These are phyloP conservation scores for Trichoderma breve DNA, from an alignment of 2,329 filamentous ascomycete genomes.

Conservation along the genomic window DNA sequence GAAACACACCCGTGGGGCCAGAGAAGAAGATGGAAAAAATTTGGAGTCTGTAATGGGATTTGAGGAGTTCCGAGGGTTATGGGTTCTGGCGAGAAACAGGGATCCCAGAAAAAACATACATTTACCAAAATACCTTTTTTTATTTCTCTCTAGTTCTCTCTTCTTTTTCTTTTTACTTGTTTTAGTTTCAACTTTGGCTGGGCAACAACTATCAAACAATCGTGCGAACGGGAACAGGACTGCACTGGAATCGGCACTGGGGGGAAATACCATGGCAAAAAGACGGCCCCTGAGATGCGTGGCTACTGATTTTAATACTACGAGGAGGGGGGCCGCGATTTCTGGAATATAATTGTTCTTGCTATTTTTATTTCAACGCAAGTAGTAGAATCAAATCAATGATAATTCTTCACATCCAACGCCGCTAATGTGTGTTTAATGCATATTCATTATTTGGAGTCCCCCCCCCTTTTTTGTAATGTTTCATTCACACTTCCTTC, in stretches of 20 bases:
- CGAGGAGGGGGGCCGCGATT: neutral
- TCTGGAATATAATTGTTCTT: neutral
- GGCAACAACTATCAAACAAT: neutral
- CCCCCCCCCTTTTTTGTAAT: neutral
- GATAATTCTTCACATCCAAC: neutral
- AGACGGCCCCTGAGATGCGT: neutral
- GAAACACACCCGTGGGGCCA: neutral
- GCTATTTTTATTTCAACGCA: neutral
- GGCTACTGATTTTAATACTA: neutral
- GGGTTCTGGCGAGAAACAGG: neutral
- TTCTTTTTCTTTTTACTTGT: neutral
- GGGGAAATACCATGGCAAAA: neutral
- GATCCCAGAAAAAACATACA: neutral
- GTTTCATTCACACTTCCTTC: neutral
- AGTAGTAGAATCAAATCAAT: neutral
- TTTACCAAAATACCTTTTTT: neutral
- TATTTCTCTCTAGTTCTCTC: neutral
- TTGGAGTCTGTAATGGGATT: neutral
- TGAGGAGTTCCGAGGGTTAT: neutral
- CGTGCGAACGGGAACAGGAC: neutral
- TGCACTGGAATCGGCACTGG: conserved; percentile 2
- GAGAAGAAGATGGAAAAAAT: neutral
- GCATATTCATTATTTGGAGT: neutral
- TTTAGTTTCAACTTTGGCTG: neutral
- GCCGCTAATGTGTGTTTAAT: neutral